phyloP scores from a whole-genome alignment of 2,329 filamentous ascomycete genomes.

The Fusarium palustre region DNA sequence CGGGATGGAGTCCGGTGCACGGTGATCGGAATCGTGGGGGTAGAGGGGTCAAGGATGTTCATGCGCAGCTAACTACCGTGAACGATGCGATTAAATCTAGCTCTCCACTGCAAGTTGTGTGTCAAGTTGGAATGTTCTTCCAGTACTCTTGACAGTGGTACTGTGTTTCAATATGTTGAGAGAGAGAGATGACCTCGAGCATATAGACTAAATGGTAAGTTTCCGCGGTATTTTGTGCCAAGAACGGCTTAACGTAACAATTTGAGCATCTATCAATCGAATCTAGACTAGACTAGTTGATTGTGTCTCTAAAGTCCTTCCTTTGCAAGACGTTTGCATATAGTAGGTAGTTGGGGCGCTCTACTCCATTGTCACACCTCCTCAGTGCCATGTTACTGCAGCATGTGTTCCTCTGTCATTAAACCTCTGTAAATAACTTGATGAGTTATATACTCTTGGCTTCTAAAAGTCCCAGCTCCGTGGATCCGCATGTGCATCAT shows the following conservation, averaged over 20 bases:
- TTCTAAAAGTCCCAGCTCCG: constrained; percentile 7
- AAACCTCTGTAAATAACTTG: neutral
- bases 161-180: neutral
- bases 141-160: neutral
- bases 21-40: constrained; percentile 14
- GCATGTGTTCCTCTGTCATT: neutral
- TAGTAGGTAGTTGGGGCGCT: too few species aligned
- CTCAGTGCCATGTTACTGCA: neutral
- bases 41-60: constrained; percentile 5
- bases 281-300: neutral
- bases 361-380: neutral
- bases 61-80: neutral
- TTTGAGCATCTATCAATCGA: neutral
- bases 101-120: neutral
- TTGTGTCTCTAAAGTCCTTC: constrained; percentile 1
- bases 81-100: neutral
- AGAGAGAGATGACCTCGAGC: constrained; percentile 8
- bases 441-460: neutral
- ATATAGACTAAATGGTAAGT: constrained; percentile 29
- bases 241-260: neutral
- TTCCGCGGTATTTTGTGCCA: constrained; percentile 24
- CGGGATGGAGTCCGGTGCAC: constrained; percentile 36
- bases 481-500: constrained; percentile 20
- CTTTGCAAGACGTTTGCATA: neutral
- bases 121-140: neutral